A percentile compares a stretch with the other conserved stretches of the same genome.
These are phyloP conservation scores for Mycena olivaceomarginata DNA, from an alignment of 768 basidiomycete genomes.

Conservation along the genomic window DNA sequence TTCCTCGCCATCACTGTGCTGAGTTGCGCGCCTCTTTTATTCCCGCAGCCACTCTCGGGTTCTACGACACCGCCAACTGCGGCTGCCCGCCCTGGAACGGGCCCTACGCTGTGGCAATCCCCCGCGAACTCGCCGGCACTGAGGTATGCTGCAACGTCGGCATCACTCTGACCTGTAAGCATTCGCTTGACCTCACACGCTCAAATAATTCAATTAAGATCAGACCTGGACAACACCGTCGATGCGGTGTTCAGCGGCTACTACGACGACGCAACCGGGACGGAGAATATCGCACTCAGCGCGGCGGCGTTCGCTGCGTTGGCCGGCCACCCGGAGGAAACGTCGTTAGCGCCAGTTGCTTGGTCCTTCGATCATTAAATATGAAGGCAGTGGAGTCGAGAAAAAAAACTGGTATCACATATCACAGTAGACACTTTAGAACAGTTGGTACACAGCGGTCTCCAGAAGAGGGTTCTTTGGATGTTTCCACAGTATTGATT, in stretches of 20 bases:
- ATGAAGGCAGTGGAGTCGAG: too few species aligned
- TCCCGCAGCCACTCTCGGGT: slow-evolving; percentile 18
- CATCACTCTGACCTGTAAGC: slow-evolving; percentile 12
- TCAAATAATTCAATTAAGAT: not conserved
- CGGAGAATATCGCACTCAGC: slow-evolving; percentile 28
- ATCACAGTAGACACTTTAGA: too few species aligned
- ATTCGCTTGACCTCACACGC: not conserved
- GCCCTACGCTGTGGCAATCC: slow-evolving; percentile 19
- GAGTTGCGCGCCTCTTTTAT: not conserved
- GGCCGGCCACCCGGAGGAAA: not conserved
- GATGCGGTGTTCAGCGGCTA: slow-evolving; percentile 27
- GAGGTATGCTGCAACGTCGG: slow-evolving; percentile 24
- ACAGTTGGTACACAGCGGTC: too few species aligned
- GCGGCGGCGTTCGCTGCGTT: not conserved
- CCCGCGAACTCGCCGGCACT: slow-evolving; percentile 1
- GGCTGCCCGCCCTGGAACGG: slow-evolving; percentile 24
- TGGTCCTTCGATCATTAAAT: slow-evolving; percentile 21
- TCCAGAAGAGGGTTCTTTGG: too few species aligned
- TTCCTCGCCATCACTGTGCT: not conserved
- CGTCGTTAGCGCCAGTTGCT: slow-evolving; percentile 12
- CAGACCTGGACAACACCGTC: slow-evolving; percentile 5
- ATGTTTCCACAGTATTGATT: too few species aligned
- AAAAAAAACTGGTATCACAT: too few species aligned
- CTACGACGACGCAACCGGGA: slow-evolving; percentile 15
- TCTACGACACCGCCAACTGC: slow-evolving; percentile 12